Base-by-base conservation (phyloP, 352 stramenopile genomes). In the Pythium dissotocum region DNA sequence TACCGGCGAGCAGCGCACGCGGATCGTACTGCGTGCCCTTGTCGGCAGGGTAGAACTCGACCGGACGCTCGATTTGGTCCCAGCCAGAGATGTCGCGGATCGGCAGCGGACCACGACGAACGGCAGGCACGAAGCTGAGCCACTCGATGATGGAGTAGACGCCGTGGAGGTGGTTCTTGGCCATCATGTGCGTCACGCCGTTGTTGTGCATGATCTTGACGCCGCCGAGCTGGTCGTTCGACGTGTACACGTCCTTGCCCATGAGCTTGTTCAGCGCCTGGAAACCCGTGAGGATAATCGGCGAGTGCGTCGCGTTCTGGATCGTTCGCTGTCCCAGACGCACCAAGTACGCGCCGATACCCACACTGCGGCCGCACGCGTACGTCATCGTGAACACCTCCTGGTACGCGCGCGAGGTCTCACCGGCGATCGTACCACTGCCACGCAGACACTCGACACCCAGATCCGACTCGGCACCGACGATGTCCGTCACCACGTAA, bases 251-350 rank as follows among this genome's bases (percentile, higher is more conserved):
- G 71, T 99, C 91, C 75, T 97, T 95, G 71, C 98, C 98, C 98
- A 99, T 99, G 53, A 99, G 87, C 83, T 99, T 99, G 85, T 99
- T 99, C 49, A 99, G 85, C n/a, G 98, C 98, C 85, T 99, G 97
- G 84, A 98, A 99, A 35, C 98, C 98, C 54, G 98, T 99, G 30
- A 99, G 83, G 77, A 99, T 99, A 71, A 99, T 99, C 18, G 98
- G 98, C 63, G 97, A 98, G 69, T 95, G 89, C 36, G 89, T 96
- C 48, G 80, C 87, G 76, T 99, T 99, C 83, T 99, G 98, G 67
- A 99, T 98, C 26, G 97, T 99, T 66, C 98, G 92, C 72, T 99
- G 98, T 54, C 98, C 98, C 53, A 99, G 80, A 61, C 98, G 97
- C 16, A 99, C 98, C 36, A 99, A 82, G 85, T 99, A 99, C 28